Evolutionary conservation across 2,329 filamentous ascomycete genomes (phyloP).

Genomic region (Plectosphaerella plurivora): DNA sequence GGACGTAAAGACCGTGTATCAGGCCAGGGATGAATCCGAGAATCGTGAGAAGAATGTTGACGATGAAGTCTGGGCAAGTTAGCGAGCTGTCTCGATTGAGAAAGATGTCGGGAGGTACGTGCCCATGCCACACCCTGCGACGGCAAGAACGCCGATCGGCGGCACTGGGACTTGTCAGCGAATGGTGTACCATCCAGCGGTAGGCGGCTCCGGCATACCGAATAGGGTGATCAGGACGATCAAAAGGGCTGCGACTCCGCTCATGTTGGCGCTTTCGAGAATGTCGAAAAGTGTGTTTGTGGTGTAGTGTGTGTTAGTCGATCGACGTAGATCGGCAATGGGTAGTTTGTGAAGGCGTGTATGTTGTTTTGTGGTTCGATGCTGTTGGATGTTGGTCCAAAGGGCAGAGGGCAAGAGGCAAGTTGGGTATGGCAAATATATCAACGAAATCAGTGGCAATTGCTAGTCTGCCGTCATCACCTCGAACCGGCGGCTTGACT

Average conservation of each 20-base stretch:
- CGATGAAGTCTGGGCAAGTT: conserved; percentile 48
- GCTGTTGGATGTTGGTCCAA: too few relatives aligned
- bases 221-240: conserved; percentile 49
- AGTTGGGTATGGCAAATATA: too few relatives aligned
- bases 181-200: not conserved
- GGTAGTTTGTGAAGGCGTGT: not conserved
- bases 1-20: conserved; percentile 75
- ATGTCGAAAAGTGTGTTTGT: not conserved
- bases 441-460: too few relatives aligned
- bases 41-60: conserved; percentile 64
- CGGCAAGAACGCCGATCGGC: conserved; percentile 58
- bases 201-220: conserved; percentile 30
- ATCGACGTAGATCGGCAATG: not conserved
- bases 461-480: too few relatives aligned
- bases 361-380: too few relatives aligned
- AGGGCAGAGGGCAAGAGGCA: too few relatives aligned
- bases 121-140: conserved; percentile 60
- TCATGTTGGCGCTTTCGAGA: conserved; percentile 33
- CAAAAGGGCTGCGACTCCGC: conserved; percentile 41
- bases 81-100: not conserved
- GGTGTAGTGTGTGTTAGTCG: too few relatives aligned
- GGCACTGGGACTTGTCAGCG: conserved; percentile 48
- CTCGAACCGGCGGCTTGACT: too few relatives aligned
- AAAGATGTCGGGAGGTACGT: conserved; percentile 14
- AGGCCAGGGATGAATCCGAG: conserved; percentile 74